Evolutionary conservation across 2,329 filamentous ascomycete genomes (phyloP).

Genomic region (Apiospora koreana): DNA sequence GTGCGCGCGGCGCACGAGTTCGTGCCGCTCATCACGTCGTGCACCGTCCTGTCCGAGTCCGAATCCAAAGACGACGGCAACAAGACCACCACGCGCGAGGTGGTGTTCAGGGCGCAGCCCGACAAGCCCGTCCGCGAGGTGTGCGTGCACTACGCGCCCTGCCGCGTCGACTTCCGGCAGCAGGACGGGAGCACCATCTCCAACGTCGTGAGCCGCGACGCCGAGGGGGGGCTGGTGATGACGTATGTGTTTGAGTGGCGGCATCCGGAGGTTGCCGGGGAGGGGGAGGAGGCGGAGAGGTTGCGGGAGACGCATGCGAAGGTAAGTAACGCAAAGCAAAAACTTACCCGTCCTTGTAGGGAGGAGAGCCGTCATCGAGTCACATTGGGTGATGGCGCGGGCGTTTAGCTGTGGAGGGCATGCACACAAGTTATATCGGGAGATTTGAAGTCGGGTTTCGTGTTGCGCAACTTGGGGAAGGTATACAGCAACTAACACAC

Average conservation of each 20-base stretch:
- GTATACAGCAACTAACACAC: conserved; percentile 5
- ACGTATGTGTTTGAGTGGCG: conserved; percentile 39
- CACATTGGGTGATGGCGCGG: too few relatives aligned
- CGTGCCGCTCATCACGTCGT: conserved; percentile 36
- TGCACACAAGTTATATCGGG: too few relatives aligned
- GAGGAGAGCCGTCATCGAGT: too few relatives aligned
- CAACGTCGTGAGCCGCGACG: conserved; percentile 34
- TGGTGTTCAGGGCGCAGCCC: conserved; percentile 27
- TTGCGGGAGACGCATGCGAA: conserved; percentile 29
- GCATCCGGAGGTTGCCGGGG: conserved; percentile 30
- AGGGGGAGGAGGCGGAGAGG: conserved; percentile 26
- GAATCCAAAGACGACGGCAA: conserved; percentile 15
- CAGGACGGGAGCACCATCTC: conserved; percentile 37
- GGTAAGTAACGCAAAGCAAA: too few relatives aligned
- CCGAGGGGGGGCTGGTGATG: conserved; percentile 32
- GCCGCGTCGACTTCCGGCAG: conserved; percentile 36
- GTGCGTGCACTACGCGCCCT: conserved; percentile 33
- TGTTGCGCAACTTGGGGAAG: neutral
- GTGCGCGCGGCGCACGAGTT: conserved; percentile 38
- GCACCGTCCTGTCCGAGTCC: conserved; percentile 31
- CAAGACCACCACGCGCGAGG: conserved; percentile 27
- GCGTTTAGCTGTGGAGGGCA: too few relatives aligned
- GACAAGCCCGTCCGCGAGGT: conserved; percentile 27
- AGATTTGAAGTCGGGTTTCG: too few relatives aligned
- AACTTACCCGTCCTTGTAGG: too few relatives aligned